These are phyloP conservation scores for Neonectria hederae DNA, from an alignment of 2,329 filamentous ascomycete species.

Conservation along the genomic window DNA sequence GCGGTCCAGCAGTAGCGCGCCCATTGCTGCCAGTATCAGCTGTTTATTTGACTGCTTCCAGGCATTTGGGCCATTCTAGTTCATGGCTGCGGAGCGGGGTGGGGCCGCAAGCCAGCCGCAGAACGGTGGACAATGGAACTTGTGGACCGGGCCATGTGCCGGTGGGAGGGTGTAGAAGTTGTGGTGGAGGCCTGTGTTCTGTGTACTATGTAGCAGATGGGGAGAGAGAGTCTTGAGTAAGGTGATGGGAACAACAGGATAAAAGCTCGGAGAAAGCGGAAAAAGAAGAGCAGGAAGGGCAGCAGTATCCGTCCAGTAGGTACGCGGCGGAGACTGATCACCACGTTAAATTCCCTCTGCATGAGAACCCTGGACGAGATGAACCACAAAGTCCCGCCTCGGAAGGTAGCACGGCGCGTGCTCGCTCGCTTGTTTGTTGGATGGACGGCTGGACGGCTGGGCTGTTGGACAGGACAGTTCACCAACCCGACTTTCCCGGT, in stretches of 20 bases:
- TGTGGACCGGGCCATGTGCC: not conserved
- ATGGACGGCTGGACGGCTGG: not conserved
- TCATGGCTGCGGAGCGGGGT: constrained; percentile 23
- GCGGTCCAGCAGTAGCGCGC: constrained; percentile 24
- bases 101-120: constrained; percentile 19
- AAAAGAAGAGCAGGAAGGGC: not conserved
- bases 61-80: constrained; percentile 27
- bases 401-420: constrained; percentile 2
- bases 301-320: not conserved
- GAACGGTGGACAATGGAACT: not conserved
- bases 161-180: not conserved
- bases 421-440: constrained; percentile 5
- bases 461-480: constrained; percentile 6
- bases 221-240: not conserved
- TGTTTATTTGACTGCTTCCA: constrained; percentile 32
- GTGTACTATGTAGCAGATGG: too few relatives aligned
- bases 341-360: constrained; percentile 24
- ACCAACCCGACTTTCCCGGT: constrained; percentile 18
- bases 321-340: not conserved
- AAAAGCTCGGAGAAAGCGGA: not conserved
- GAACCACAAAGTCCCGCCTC: constrained; percentile 16
- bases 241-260: too few relatives aligned
- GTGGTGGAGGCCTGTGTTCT: not conserved
- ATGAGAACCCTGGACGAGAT: constrained; percentile 19
- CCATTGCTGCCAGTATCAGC: constrained; percentile 31